Evolutionary conservation across 163 green algal genomes (phyloP).

Genomic region (Scenedesmus sp.): DNA sequence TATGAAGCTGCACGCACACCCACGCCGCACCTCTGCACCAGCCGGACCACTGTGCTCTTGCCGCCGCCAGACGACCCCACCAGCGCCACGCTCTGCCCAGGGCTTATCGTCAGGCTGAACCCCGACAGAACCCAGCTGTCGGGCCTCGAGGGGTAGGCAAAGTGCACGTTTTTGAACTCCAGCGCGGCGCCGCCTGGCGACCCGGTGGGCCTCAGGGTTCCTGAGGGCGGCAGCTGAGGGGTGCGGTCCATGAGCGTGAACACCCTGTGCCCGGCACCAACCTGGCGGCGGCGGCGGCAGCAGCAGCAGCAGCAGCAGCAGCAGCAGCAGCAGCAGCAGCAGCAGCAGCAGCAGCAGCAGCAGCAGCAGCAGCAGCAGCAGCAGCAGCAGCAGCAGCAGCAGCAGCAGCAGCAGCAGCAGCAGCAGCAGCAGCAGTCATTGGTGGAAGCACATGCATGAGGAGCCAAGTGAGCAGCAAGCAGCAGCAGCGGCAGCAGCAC

Average conservation of each 20-base stretch:
- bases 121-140: slow-evolving; percentile 56
- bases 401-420: too few relatives aligned
- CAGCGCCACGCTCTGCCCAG: slow-evolving; percentile 70
- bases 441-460: too few relatives aligned
- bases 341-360: too few relatives aligned
- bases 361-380: too few relatives aligned
- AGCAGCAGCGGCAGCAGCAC: too few relatives aligned
- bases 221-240: slow-evolving; percentile 49
- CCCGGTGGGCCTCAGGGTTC: slow-evolving; percentile 5
- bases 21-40: slow-evolving; percentile 75
- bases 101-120: slow-evolving; percentile 64
- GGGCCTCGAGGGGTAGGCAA: slow-evolving; percentile 82
- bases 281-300: background rate
- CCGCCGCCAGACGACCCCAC: slow-evolving; percentile 67
- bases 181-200: slow-evolving; percentile 75
- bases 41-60: slow-evolving; percentile 83
- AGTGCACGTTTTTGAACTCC: slow-evolving; percentile 83
- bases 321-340: too few relatives aligned
- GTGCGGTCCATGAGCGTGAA: slow-evolving; percentile 73
- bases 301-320: background rate
- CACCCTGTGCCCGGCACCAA: slow-evolving; percentile 67
- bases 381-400: too few relatives aligned
- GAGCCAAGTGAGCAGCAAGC: too few relatives aligned
- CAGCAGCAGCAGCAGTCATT: too few relatives aligned
- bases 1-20: too few relatives aligned